Percentiles rank a stretch among this genome's conserved stretches.
phyloP scores from a whole-genome alignment of 768 basidiomycete genomes.

The Chiua virens region DNA sequence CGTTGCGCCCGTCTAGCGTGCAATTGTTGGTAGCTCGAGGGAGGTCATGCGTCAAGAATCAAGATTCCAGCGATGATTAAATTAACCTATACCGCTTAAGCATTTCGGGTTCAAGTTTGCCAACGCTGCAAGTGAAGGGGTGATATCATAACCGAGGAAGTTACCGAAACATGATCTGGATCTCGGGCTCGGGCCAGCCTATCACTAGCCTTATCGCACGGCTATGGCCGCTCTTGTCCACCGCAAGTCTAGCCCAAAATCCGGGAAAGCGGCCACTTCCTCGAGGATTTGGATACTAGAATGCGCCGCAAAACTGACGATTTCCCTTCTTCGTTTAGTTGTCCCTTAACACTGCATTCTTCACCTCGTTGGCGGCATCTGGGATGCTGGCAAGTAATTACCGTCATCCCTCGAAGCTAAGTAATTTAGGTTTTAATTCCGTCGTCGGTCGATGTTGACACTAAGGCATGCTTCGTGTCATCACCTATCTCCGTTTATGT shows the following conservation, averaged over 20 bases:
- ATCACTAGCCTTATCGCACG: background rate
- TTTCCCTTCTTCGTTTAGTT: background rate
- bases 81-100: background rate
- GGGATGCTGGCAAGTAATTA: background rate
- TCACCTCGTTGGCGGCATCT: background rate
- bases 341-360: background rate
- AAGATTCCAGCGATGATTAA: too few relatives aligned
- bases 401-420: background rate
- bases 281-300: background rate
- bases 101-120: background rate
- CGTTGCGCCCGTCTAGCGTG: too few relatives aligned
- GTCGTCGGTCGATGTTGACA: too few relatives aligned
- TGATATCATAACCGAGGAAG: background rate
- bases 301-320: background rate
- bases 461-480: too few relatives aligned
- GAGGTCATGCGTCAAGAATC: too few relatives aligned
- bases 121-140: background rate
- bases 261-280: background rate
- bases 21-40: too few relatives aligned
- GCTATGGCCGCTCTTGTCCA: background rate
- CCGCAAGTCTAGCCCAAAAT: background rate
- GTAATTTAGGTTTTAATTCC: too few relatives aligned
- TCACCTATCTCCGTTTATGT: too few relatives aligned
- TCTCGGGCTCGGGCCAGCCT: background rate
- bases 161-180: conserved; percentile 4